Percentiles rank a stretch among this genome's conserved stretches.
These are phyloP conservation scores for Ceratobasidium sp. DNA, from an alignment of 1,284 basidiomycete genomes.

Conservation along the genomic window DNA sequence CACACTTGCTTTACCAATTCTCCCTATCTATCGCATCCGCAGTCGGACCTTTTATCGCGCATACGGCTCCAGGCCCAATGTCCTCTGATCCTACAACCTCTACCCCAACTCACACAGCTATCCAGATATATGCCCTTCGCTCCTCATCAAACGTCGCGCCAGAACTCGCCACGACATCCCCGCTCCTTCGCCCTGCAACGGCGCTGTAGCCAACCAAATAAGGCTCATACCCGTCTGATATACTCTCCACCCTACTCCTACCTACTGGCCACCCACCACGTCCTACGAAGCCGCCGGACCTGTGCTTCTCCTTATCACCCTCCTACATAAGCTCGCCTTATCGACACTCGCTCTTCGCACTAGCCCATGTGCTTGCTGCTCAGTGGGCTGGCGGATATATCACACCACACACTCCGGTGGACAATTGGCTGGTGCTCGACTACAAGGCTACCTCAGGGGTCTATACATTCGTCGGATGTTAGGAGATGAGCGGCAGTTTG, in stretches of 20 bases:
- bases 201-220: constrained; percentile 91
- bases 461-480: constrained; percentile 88
- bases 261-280: constrained; percentile 19
- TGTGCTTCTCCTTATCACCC: constrained; percentile 15
- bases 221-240: constrained; percentile 95
- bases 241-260: constrained; percentile 56
- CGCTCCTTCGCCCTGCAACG: constrained; percentile 89
- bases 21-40: constrained; percentile 97
- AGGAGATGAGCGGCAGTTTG: constrained; percentile 97
- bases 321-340: constrained; percentile 57
- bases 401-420: constrained; percentile 90
- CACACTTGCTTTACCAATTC: constrained; percentile 89
- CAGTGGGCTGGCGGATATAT: constrained; percentile 99
- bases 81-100: constrained; percentile 61
- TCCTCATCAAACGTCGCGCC: constrained; percentile 72
- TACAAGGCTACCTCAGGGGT: constrained; percentile 90
- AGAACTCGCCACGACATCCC: constrained; percentile 75
- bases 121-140: constrained; percentile 92
- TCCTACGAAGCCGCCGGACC: constrained; percentile 33
- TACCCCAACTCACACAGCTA: constrained; percentile 67
- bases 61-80: constrained; percentile 65
- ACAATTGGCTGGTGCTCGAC: constrained; percentile 96
- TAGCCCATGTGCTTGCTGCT: constrained; percentile 89
- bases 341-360: constrained; percentile 89
- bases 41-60: constrained; percentile 91